These are phyloP conservation scores for Calonectria pseudoturangicola DNA, from an alignment of 2,329 filamentous ascomycete genomes.

Conservation along the genomic window DNA sequence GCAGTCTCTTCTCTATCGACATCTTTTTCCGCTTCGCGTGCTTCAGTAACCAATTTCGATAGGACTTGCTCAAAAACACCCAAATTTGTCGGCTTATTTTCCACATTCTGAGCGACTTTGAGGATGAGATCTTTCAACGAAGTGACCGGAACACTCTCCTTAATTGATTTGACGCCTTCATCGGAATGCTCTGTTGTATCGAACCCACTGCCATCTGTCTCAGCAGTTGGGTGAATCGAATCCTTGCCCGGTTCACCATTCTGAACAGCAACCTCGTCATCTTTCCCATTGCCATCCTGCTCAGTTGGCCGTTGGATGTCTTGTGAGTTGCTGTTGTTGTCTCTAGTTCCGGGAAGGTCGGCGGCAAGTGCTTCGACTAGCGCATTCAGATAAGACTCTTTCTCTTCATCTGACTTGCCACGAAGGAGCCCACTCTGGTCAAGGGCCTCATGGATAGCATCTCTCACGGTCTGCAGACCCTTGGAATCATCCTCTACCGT, in stretches of 20 bases:
- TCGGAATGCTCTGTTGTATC: background rate
- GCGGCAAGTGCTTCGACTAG: slow-evolving; percentile 69
- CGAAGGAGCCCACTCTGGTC: slow-evolving; percentile 72
- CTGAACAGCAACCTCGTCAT: background rate
- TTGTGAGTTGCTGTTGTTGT: slow-evolving; percentile 43
- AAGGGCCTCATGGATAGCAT: slow-evolving; percentile 73
- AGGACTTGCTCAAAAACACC: slow-evolving; percentile 71
- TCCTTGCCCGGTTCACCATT: slow-evolving; percentile 24
- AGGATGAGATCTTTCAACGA: slow-evolving; percentile 71
- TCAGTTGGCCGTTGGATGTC: slow-evolving; percentile 35
- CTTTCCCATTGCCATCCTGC: slow-evolving; percentile 29
- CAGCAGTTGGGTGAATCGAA: background rate
- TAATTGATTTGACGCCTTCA: slow-evolving; percentile 23
- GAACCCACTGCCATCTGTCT: background rate
- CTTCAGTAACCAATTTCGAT: slow-evolving; percentile 64
- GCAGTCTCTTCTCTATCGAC: background rate
- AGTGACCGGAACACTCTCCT: slow-evolving; percentile 38
- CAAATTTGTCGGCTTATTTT: slow-evolving; percentile 64
- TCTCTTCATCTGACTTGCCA: slow-evolving; percentile 67
- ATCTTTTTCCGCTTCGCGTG: slow-evolving; percentile 28
- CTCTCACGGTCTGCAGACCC: slow-evolving; percentile 70
- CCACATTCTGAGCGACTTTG: slow-evolving; percentile 68
- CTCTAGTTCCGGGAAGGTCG: slow-evolving; percentile 54
- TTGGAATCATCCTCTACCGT: slow-evolving; percentile 75
- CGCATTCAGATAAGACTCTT: slow-evolving; percentile 68